These are phyloP conservation scores for Aspergillus jensenii DNA, from an alignment of 2,329 filamentous ascomycete genomes.

Conservation along the genomic window DNA sequence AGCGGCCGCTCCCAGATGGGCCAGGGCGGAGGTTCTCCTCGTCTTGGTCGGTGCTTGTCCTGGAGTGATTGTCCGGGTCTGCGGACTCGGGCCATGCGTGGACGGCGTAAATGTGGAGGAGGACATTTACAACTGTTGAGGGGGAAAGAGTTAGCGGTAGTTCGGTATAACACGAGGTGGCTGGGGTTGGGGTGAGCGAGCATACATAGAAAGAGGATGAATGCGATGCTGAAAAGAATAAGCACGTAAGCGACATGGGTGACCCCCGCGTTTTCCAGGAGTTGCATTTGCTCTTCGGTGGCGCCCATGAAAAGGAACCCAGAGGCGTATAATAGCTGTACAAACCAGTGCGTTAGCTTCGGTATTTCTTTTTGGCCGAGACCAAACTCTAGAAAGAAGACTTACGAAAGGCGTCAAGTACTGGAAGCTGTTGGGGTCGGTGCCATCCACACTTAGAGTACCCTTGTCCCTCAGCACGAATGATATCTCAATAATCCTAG, in stretches of 20 bases:
- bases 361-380: neutral
- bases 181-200: conserved; percentile 25
- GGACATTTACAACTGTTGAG: conserved; percentile 69
- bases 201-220: conserved; percentile 82
- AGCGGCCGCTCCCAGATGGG: neutral
- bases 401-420: conserved; percentile 70
- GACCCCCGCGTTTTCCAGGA: conserved; percentile 71
- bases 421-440: conserved; percentile 71
- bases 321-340: conserved; percentile 80
- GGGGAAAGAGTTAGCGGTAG: neutral
- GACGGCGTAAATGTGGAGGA: conserved; percentile 79
- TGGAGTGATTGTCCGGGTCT: conserved; percentile 14
- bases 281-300: conserved; percentile 90
- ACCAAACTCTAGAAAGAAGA: conserved; percentile 23
- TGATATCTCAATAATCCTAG: conserved; percentile 84
- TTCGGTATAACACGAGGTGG: neutral
- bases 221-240: conserved; percentile 86
- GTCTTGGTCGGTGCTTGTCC: conserved; percentile 8
- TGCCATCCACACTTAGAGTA: conserved; percentile 65
- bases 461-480: conserved; percentile 78
- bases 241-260: conserved; percentile 91
- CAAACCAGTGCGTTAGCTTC: conserved; percentile 27
- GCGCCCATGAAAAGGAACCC: conserved; percentile 98
- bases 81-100: conserved; percentile 48
- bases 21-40: conserved; percentile 9